These are phyloP conservation scores for Penicillium sp. DNA, from an alignment of 2,329 filamentous ascomycete species.

Conservation along the genomic window DNA sequence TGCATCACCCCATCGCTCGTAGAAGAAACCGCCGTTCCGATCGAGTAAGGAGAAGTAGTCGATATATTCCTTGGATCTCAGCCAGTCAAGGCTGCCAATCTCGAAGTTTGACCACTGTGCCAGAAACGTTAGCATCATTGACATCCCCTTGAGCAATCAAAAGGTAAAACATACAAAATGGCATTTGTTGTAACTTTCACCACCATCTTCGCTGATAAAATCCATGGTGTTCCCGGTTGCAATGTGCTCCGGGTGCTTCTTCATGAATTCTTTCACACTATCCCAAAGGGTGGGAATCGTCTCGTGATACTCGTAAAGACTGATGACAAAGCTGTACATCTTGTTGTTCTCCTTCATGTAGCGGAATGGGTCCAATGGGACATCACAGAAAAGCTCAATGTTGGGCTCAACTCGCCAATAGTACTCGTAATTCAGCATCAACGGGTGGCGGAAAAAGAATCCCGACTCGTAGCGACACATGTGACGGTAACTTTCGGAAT, in stretches of 20 bases:
- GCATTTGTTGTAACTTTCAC: constrained; percentile 91
- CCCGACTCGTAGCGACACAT: constrained; percentile 99
- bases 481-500: constrained; percentile 93
- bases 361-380: constrained; percentile 93
- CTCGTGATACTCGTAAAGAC: constrained; percentile 91
- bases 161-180: constrained; percentile 67
- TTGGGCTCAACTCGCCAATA: constrained; percentile 99
- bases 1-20: constrained; percentile 96
- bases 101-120: constrained; percentile 96
- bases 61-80: constrained; percentile 78
- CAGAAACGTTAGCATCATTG: background rate
- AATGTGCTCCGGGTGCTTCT: constrained; percentile 83
- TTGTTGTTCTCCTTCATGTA: constrained; percentile 94
- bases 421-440: constrained; percentile 96
- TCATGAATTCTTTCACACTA: constrained; percentile 89
- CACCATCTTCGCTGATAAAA: constrained; percentile 86
- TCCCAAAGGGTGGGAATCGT: constrained; percentile 97
- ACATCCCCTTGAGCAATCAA: background rate
- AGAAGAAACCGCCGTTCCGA: constrained; percentile 92
- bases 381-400: constrained; percentile 92
- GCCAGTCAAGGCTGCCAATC: constrained; percentile 88
- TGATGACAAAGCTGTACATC: constrained; percentile 96
- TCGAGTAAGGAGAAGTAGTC: constrained; percentile 90
- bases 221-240: constrained; percentile 76
- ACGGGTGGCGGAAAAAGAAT: constrained; percentile 93